Percentiles rank a stretch among this genome's conserved stretches.
Evolutionary conservation across 257 asterid genomes (phyloP).

Genomic region (Lycium barbarum): DNA sequence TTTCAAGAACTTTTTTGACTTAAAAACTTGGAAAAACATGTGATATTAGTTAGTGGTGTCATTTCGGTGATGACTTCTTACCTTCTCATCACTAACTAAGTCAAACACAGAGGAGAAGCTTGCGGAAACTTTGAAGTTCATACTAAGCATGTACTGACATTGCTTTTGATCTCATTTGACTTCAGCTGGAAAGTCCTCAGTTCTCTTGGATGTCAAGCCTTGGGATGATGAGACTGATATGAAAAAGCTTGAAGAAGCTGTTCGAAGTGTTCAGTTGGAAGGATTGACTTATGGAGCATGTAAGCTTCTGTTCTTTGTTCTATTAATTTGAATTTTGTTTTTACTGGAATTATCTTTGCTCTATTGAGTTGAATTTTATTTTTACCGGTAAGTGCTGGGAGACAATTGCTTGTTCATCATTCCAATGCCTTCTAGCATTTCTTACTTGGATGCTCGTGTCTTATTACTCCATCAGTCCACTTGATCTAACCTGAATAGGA

Average conservation of each 20-base stretch:
- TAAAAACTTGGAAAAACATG: background rate
- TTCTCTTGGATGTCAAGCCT: slow-evolving; percentile 78
- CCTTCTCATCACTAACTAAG: background rate
- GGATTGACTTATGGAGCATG: slow-evolving; percentile 96
- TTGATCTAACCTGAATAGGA: background rate
- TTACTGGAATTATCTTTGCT: background rate
- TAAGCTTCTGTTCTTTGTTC: slow-evolving; percentile 39
- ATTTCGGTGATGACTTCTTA: background rate
- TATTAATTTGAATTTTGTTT: background rate
- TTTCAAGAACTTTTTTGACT: background rate
- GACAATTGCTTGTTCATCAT: background rate
- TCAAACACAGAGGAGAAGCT: too few species aligned
- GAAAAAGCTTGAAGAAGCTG: slow-evolving; percentile 95
- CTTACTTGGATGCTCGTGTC: background rate
- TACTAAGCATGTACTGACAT: background rate
- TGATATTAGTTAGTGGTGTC: background rate
- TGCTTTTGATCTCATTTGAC: slow-evolving; percentile 8
- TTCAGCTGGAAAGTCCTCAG: slow-evolving; percentile 77
- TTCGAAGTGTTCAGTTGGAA: slow-evolving; percentile 70
- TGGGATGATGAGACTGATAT: slow-evolving; percentile 99
- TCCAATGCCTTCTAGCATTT: background rate
- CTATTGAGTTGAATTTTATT: background rate
- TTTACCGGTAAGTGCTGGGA: background rate
- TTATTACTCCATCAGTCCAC: background rate
- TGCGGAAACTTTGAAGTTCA: background rate